Evolutionary conservation across 345 rosid species (phyloP).

Genomic region (Passiflora organensis): DNA sequence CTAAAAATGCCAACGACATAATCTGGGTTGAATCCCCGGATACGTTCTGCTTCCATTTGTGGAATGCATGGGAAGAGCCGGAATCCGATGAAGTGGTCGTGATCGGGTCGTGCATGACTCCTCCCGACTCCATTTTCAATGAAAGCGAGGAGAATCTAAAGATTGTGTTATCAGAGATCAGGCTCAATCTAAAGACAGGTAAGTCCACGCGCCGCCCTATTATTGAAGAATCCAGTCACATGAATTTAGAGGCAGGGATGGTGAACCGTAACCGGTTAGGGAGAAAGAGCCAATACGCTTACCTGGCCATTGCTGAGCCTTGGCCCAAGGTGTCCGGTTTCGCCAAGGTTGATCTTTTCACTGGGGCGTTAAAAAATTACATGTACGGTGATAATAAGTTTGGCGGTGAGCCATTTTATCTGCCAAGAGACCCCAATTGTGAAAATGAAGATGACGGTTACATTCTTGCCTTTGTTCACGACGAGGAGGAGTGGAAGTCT

Average conservation of each 20-base stretch:
- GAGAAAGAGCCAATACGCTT: conserved; percentile 64
- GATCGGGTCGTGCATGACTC: conserved; percentile 98
- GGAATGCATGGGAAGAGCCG: conserved; percentile 97
- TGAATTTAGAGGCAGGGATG: conserved; percentile 96
- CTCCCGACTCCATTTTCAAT: conserved; percentile 91
- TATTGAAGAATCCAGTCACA: conserved; percentile 44
- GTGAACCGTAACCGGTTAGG: conserved; percentile 78
- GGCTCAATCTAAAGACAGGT: conserved; percentile 77
- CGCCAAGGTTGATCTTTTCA: conserved; percentile 73
- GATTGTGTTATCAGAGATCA: conserved; percentile 76
- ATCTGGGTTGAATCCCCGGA: conserved; percentile 79
- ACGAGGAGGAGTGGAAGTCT: conserved; percentile 70
- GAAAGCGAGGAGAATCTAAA: conserved; percentile 74
- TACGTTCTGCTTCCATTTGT: conserved; percentile 82
- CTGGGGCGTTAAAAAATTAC: conserved; percentile 56
- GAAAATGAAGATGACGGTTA: conserved; percentile 79
- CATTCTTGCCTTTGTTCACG: conserved; percentile 72
- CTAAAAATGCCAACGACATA: conserved; percentile 44
- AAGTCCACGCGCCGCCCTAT: conserved; percentile 64
- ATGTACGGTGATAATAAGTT: conserved; percentile 61
- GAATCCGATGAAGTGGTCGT: conserved; percentile 81
- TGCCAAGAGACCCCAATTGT: conserved; percentile 36
- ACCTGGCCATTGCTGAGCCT: conserved; percentile 85
- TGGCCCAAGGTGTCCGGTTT: conserved; percentile 96
- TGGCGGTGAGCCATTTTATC: conserved; percentile 87